phyloP scores from a whole-genome alignment of 108 stramenopile species.

The Nitzschia sp. region DNA sequence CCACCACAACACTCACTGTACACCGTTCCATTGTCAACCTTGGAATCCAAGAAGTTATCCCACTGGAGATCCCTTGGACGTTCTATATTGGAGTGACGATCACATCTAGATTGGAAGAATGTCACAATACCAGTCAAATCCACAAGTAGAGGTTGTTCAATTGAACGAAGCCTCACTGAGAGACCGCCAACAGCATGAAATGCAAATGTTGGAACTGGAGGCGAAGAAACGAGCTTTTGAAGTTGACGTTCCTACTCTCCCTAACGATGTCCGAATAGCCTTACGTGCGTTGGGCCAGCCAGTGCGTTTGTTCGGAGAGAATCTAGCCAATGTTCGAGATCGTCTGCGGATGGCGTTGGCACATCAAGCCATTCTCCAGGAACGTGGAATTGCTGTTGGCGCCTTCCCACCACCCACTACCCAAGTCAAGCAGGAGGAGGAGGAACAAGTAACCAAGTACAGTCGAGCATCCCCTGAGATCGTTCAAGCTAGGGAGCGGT shows the following conservation, averaged over 20 bases:
- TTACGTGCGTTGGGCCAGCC: slow-evolving; percentile 74
- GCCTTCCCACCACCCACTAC: background rate
- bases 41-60: too few relatives aligned
- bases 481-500: slow-evolving; percentile 68
- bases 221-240: slow-evolving; percentile 74
- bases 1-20: too few relatives aligned
- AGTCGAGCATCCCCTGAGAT: slow-evolving; percentile 78
- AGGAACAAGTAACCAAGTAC: slow-evolving; percentile 80
- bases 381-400: slow-evolving; percentile 30
- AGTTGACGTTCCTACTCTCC: slow-evolving; percentile 84
- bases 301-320: slow-evolving; percentile 89
- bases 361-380: slow-evolving; percentile 50
- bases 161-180: slow-evolving; percentile 64
- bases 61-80: too few relatives aligned
- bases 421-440: slow-evolving; percentile 29
- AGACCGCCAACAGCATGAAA: slow-evolving; percentile 57
- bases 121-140: background rate
- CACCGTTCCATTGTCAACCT: too few relatives aligned
- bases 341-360: slow-evolving; percentile 77
- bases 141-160: slow-evolving; percentile 50
- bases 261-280: slow-evolving; percentile 64
- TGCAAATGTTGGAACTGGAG: slow-evolving; percentile 69
- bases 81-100: too few relatives aligned
- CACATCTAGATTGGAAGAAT: too few relatives aligned
- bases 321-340: slow-evolving; percentile 80